Evolutionary conservation across 768 basidiomycete species (phyloP).

Genomic region (Rhodosporidiobolus sp.): DNA sequence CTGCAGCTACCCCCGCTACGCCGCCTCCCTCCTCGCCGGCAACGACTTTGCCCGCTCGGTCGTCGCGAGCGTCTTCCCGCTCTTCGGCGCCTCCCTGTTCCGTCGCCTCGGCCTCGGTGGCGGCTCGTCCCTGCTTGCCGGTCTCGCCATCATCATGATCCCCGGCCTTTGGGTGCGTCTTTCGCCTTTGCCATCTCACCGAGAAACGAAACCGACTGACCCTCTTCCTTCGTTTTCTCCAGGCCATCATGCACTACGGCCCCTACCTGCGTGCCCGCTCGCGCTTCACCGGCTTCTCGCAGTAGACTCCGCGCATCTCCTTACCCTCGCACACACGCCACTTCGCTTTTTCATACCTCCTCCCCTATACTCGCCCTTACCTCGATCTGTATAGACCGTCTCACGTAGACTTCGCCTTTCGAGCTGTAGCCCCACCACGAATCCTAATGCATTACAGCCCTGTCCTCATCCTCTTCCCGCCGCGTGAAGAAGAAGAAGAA

Average conservation of each 20-base stretch:
- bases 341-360: too few species aligned
- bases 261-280: conserved; percentile 19
- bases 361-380: too few species aligned
- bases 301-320: too few species aligned
- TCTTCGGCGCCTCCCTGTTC: conserved; percentile 47
- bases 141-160: conserved; percentile 47
- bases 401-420: too few species aligned
- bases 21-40: conserved; percentile 48
- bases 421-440: too few species aligned
- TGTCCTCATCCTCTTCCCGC: too few species aligned
- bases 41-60: conserved; percentile 49
- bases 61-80: conserved; percentile 41
- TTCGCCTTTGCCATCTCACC: not conserved
- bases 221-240: not conserved
- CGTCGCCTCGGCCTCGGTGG: conserved; percentile 47
- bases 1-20: conserved; percentile 45
- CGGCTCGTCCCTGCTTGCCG: conserved; percentile 47
- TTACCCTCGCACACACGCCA: too few species aligned
- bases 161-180: conserved; percentile 44
- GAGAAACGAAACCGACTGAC: not conserved
- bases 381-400: too few species aligned
- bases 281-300: not conserved
- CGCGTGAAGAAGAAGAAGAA: too few species aligned
- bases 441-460: too few species aligned
- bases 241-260: conserved; percentile 29